phyloP scores from a whole-genome alignment of 331 rosid genomes.

The Malus hybrid region DNA sequence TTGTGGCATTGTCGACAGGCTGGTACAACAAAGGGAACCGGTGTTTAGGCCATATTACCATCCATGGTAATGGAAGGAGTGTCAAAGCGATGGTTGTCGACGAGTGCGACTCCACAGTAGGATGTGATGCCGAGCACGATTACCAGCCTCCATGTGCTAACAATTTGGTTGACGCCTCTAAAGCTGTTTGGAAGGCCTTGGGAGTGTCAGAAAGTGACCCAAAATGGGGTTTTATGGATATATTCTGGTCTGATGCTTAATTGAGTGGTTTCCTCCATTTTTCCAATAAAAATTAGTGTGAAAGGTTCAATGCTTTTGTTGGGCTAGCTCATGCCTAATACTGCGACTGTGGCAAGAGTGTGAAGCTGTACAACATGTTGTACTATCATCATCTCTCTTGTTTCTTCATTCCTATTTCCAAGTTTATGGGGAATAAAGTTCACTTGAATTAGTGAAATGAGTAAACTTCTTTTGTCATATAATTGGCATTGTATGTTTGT shows the following conservation, averaged over 20 bases:
- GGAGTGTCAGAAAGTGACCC: constrained; percentile 11
- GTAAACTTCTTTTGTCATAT: not conserved
- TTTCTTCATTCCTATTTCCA: no score
- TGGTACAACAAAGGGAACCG: constrained; percentile 30
- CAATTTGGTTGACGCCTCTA: constrained; percentile 49
- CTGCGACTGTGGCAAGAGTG: no score
- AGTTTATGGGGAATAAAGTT: no score
- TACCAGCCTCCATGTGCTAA: constrained; percentile 49
- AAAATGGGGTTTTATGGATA: constrained; percentile 21
- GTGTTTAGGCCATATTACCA: constrained; percentile 20
- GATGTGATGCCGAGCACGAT: constrained; percentile 41
- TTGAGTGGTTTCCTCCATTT: not conserved
- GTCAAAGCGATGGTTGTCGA: constrained; percentile 44
- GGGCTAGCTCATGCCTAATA: no score
- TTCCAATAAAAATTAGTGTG: no score
- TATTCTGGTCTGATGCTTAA: not conserved
- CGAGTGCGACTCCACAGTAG: constrained; percentile 34
- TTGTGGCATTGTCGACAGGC: constrained; percentile 29
- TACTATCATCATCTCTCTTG: no score
- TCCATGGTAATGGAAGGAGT: constrained; percentile 29
- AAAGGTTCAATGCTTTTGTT: no score
- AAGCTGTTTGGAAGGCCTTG: constrained; percentile 47
- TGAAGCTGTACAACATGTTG: no score
- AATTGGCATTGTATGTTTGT: no score
- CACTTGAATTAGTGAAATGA: not conserved